Conservation (phyloP, 2,329 filamentous ascomycete genomes). For the Lecanosticta acicola region DNA sequence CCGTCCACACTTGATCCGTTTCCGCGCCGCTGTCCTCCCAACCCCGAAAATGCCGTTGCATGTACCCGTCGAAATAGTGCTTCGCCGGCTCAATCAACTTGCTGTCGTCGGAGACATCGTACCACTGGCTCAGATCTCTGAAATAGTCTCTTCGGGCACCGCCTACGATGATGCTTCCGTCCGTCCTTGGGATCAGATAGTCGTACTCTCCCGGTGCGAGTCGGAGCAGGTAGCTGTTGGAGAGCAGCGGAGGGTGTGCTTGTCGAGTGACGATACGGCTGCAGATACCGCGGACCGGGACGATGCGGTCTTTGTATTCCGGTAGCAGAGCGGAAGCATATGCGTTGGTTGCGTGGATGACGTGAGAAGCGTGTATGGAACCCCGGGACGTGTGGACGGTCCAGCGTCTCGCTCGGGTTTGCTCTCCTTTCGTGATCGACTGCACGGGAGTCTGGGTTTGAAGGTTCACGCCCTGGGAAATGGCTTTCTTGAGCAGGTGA, state of each 20-base stretch:
- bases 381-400: conserved; percentile 20
- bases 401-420: conserved; percentile 7
- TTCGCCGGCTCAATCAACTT: conserved; percentile 40
- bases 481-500: conserved; percentile 20
- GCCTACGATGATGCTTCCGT: conserved; percentile 44
- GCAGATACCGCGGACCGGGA: conserved; percentile 45
- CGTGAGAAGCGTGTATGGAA: conserved; percentile 27
- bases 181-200: conserved; percentile 43
- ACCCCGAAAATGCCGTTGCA: conserved; percentile 45
- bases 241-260: conserved; percentile 20
- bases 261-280: conserved; percentile 26
- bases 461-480: conserved; percentile 56
- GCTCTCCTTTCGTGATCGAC: conserved; percentile 66
- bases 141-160: conserved; percentile 33
- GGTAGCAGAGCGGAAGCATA: conserved; percentile 28
- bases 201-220: conserved; percentile 23
- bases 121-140: conserved; percentile 37
- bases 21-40: conserved; percentile 40
- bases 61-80: conserved; percentile 45
- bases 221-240: conserved; percentile 26
- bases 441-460: conserved; percentile 66
- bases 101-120: conserved; percentile 44
- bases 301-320: conserved; percentile 32
- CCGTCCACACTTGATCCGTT: conserved; percentile 41
- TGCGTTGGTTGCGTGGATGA: conserved; percentile 30